phyloP scores from a whole-genome alignment of 495 filamentous ascomycete species.

The Aspergillus cristatus region DNA sequence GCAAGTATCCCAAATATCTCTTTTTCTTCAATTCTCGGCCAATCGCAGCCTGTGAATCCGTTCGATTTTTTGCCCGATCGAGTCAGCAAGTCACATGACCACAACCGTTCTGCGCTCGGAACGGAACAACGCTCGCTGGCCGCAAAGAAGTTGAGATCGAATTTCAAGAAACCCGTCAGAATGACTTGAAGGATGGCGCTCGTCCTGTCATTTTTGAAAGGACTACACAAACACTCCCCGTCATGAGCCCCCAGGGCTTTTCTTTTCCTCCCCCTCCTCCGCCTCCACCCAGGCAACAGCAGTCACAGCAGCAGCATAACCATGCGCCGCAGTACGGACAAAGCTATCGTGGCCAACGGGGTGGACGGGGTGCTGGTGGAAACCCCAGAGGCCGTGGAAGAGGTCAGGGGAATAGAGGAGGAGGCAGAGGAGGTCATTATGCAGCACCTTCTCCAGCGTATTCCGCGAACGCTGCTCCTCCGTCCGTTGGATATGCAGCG shows the following conservation, averaged over 20 bases:
- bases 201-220: conserved; percentile 13
- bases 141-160: too few species aligned
- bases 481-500: conserved; percentile 20
- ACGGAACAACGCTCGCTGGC: conserved; percentile 10
- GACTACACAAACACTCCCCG: conserved; percentile 15
- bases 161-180: conserved; percentile 1
- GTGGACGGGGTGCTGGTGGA: conserved; percentile 22
- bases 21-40: conserved; percentile 4
- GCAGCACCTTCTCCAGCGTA: conserved; percentile 19
- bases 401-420: conserved; percentile 41
- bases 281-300: conserved; percentile 27
- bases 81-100: conserved; percentile 8
- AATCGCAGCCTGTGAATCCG: conserved; percentile 13
- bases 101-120: conserved; percentile 8
- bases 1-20: too few species aligned
- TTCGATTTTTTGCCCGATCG: conserved; percentile 10
- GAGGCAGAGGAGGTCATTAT: conserved; percentile 43
- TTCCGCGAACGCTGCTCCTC: conserved; percentile 11
- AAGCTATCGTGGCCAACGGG: conserved; percentile 19
- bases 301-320: conserved; percentile 9
- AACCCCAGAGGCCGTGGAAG: conserved; percentile 32
- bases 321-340: conserved; percentile 22
- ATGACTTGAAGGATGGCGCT: conserved; percentile 14
- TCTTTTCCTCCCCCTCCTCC: conserved; percentile 45
- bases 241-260: conserved; percentile 40